Evolutionary conservation across 2,329 filamentous ascomycete genomes (phyloP), one percentile per base, ranked within the genome.

Genomic region (Colletotrichum ledebouriae): DNA sequence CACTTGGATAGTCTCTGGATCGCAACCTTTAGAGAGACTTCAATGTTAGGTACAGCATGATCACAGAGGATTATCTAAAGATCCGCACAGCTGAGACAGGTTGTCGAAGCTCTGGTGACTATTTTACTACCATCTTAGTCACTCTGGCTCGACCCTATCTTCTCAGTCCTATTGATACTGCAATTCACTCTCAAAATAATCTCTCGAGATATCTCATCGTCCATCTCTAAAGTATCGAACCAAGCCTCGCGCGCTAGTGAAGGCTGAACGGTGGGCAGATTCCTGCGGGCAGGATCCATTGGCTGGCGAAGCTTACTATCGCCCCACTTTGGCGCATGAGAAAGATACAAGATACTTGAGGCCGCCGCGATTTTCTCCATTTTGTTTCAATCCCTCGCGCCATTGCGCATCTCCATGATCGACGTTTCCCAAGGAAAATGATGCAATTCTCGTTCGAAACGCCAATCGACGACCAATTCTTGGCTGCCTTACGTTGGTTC

Each of bases 241-340:
- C 25, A 49, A 59, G 41, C 17, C 22, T 4, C 22, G 7, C 7
- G 15, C 17, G 11, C 34, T 9, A 29, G 56, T 12, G 55, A 22
- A 61, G 66, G 66, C 66, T 66, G 66, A 69, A 57, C 37, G 55
- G 11, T 59, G 22, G 66, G 61, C 61, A 34, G 55, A 65, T 50
- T 69, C 49, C 10, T 22, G 17, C 20, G 3, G n/a, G n/a, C 20
- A 39, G 9, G 15, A 4, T 6, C 55, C 11, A 55, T 49, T 65
- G 53, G 65, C 33, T 33, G 29, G 46, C 11, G 3, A 11, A 4
- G 39, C n/a, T 63, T 41, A 46, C 39, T 15, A 6, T 17, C 2
- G 3, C 50, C 11, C 59, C 59, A 56, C 59, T 56, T 13, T 6
- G 17, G 2, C 12, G 59, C 59, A 47, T 22, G 4, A 50, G 44